A percentile compares a stretch with the other conserved stretches of the same genome.
These are phyloP conservation scores for Neonectria sp. DNA, from an alignment of 2,329 filamentous ascomycete genomes.

Conservation along the genomic window DNA sequence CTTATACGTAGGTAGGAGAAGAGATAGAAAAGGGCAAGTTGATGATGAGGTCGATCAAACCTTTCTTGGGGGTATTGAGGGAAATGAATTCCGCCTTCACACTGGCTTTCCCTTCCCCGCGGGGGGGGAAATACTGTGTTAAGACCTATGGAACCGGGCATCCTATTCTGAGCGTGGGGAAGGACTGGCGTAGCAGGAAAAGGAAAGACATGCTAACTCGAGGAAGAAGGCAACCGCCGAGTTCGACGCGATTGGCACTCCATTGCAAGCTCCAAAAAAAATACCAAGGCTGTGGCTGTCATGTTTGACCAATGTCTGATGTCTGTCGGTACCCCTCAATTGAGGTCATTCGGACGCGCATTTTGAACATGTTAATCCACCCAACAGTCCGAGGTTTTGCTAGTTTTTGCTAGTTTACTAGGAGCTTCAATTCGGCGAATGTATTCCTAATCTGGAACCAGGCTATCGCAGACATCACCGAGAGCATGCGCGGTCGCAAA, in stretches of 20 bases:
- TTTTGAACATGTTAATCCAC: not conserved
- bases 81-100: not conserved
- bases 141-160: not conserved
- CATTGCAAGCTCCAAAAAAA: conserved; percentile 3
- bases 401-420: not conserved
- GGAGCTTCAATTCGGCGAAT: not conserved
- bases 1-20: not conserved
- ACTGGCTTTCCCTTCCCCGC: not conserved
- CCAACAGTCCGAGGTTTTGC: too few species aligned
- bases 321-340: not conserved
- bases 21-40: not conserved
- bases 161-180: not conserved
- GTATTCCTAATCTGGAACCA: conserved; percentile 3
- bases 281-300: not conserved
- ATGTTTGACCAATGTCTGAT: not conserved
- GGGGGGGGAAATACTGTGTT: conserved; percentile 13
- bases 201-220: conserved; percentile 5
- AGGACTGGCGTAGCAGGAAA: not conserved
- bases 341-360: not conserved
- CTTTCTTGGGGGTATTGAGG: too few species aligned
- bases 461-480: conserved; percentile 7
- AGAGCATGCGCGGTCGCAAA: not conserved
- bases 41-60: too few species aligned
- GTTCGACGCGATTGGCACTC: not conserved
- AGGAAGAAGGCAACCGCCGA: conserved; percentile 9